Conservation (phyloP, 257 asterid species). For the Nicotiana tomentosiformis region DNA sequence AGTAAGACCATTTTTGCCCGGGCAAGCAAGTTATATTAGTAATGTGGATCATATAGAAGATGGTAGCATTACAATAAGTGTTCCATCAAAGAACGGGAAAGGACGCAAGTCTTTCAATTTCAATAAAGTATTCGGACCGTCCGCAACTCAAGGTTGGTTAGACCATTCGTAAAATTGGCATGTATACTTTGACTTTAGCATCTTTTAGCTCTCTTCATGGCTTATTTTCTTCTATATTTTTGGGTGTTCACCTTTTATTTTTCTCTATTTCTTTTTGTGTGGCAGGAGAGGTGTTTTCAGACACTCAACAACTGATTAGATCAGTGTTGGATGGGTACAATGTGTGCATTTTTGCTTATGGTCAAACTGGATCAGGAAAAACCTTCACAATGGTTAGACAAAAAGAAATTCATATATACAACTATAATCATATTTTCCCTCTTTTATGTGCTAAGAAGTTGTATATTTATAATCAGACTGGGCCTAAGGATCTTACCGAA, state of each 20-base stretch:
- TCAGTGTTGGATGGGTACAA: slow-evolving; percentile 96
- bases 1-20: slow-evolving; percentile 79
- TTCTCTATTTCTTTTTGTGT: slow-evolving; percentile 7
- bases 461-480: slow-evolving; percentile 48
- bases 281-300: slow-evolving; percentile 88
- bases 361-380: slow-evolving; percentile 99
- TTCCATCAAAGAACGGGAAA: slow-evolving; percentile 62
- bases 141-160: slow-evolving; percentile 79
- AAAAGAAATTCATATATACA: not conserved
- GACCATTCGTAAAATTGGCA: not conserved
- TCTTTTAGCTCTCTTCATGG: not conserved
- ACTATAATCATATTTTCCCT: not conserved
- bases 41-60: slow-evolving; percentile 81
- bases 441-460: slow-evolving; percentile 15
- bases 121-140: slow-evolving; percentile 91
- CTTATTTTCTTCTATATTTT: not conserved
- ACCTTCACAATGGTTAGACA: slow-evolving; percentile 82
- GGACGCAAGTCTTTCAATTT: slow-evolving; percentile 72
- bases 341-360: slow-evolving; percentile 95
- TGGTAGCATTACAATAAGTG: slow-evolving; percentile 64
- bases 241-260: slow-evolving; percentile 11
- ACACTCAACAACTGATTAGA: slow-evolving; percentile 81
- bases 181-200: not conserved
- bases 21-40: slow-evolving; percentile 46
- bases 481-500: slow-evolving; percentile 82